phyloP scores from a whole-genome alignment of 1,139 yeast species.

The Petasospora fabianii region DNA sequence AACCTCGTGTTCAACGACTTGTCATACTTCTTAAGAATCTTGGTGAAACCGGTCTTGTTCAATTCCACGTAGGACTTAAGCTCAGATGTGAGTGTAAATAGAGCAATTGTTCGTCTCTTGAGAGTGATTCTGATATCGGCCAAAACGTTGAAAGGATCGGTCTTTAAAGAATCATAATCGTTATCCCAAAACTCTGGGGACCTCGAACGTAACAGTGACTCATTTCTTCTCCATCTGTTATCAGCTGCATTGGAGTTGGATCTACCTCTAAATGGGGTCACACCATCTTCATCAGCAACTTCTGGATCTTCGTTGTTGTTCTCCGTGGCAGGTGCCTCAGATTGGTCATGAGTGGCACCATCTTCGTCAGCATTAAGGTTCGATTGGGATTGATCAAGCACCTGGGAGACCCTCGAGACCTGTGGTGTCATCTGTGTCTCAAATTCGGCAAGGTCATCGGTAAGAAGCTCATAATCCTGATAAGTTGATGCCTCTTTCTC shows the following conservation, averaged over 20 bases:
- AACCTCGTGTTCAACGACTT: conserved; percentile 66
- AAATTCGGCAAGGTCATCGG: conserved; percentile 28
- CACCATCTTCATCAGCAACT: conserved; percentile 18
- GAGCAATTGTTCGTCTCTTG: conserved; percentile 60
- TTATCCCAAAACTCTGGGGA: conserved; percentile 30
- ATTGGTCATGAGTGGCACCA: conserved; percentile 1
- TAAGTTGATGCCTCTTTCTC: conserved; percentile 51
- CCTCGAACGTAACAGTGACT: conserved; percentile 17
- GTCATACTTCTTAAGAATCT: conserved; percentile 87
- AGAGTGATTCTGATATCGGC: conserved; percentile 61
- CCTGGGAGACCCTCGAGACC: conserved; percentile 1
- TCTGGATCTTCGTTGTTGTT: no score
- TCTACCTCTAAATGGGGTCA: conserved; percentile 21
- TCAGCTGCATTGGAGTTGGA: conserved; percentile 20
- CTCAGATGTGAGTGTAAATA: conserved; percentile 78
- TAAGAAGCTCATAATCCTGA: conserved; percentile 28
- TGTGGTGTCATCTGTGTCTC: conserved; percentile 23
- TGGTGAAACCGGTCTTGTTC: conserved; percentile 83
- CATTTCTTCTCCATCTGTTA: conserved; percentile 18
- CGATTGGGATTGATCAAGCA: conserved; percentile 3
- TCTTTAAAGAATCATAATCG: conserved; percentile 20
- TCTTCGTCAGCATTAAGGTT: conserved; percentile 2
- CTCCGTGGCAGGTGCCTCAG: no score
- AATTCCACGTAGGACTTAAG: conserved; percentile 77
- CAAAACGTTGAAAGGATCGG: conserved; percentile 31